Conservation (phyloP, 1,284 basidiomycete species). For the Fistulinella cinereoalba region DNA sequence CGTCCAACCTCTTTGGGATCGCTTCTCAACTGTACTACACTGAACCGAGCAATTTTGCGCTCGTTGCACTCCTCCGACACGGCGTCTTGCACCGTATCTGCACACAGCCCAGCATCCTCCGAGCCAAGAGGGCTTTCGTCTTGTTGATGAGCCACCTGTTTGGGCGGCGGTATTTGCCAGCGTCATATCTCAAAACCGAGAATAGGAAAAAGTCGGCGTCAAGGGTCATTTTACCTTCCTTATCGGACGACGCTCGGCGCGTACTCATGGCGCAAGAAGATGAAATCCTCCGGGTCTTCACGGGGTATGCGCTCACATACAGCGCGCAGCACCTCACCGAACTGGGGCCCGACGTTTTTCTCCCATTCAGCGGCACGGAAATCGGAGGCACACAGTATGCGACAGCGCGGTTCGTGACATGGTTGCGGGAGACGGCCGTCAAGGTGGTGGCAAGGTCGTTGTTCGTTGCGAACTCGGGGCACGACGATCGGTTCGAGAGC, state of each 20-base stretch:
- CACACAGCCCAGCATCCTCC: constrained; percentile 33
- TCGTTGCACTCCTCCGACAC: constrained; percentile 53
- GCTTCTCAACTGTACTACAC: constrained; percentile 61
- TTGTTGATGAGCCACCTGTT: constrained; percentile 59
- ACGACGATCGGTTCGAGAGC: constrained; percentile 49
- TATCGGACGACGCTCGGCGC: constrained; percentile 39
- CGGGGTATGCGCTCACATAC: constrained; percentile 52
- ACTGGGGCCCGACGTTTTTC: constrained; percentile 40
- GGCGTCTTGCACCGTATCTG: constrained; percentile 61
- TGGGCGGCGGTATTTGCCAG: constrained; percentile 51
- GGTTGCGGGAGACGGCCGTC: constrained; percentile 40
- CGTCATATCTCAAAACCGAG: constrained; percentile 38
- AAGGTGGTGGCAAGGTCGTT: constrained; percentile 45
- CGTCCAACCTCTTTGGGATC: constrained; percentile 57
- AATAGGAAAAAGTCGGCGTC: constrained; percentile 49
- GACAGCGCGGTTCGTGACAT: constrained; percentile 24
- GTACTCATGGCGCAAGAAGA: constrained; percentile 49
- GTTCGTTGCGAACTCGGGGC: constrained; percentile 65
- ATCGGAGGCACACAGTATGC: constrained; percentile 15
- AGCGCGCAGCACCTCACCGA: constrained; percentile 36
- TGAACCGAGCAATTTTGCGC: constrained; percentile 67
- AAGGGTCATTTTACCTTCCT: constrained; percentile 51
- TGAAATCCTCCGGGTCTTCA: constrained; percentile 52
- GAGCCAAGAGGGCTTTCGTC: constrained; percentile 51
- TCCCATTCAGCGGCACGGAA: constrained; percentile 47